phyloP scores from a whole-genome alignment of 106 monocot genomes.

The Hemerocallis citrina region DNA sequence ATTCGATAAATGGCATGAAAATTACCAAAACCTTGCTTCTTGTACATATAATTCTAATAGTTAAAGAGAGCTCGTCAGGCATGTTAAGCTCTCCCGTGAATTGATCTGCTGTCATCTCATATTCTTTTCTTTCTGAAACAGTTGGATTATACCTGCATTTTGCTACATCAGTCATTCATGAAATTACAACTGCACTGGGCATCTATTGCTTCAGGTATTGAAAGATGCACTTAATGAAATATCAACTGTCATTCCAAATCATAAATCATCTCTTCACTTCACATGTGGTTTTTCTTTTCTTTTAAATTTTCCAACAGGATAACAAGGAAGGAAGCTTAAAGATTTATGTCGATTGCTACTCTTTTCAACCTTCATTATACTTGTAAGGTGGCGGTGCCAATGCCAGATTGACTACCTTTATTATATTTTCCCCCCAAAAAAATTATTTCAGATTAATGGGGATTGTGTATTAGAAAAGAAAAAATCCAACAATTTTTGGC shows the following conservation, averaged over 20 bases:
- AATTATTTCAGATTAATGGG: neutral
- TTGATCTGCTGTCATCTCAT: neutral
- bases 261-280: neutral
- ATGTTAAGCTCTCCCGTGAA: neutral
- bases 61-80: neutral
- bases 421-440: neutral
- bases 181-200: constrained; percentile 81
- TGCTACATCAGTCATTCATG: constrained; percentile 79
- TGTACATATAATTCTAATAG: neutral
- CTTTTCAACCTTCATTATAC: too few relatives aligned
- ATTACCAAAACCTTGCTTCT: neutral
- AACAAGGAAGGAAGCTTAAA: constrained; percentile 87
- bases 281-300: too few relatives aligned
- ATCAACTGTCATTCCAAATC: neutral
- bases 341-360: neutral
- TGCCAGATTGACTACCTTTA: neutral
- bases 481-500: neutral
- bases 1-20: neutral
- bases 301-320: constrained; percentile 58
- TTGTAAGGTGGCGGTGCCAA: neutral
- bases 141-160: constrained; percentile 80
- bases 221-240: neutral
- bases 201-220: constrained; percentile 92
- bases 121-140: constrained; percentile 20
- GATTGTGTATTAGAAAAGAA: constrained; percentile 1